Percentiles rank a stretch among this genome's conserved stretches.
phyloP scores from a whole-genome alignment of 176 grass and related monocot genomes.

The Hyparrhenia diplandra region DNA sequence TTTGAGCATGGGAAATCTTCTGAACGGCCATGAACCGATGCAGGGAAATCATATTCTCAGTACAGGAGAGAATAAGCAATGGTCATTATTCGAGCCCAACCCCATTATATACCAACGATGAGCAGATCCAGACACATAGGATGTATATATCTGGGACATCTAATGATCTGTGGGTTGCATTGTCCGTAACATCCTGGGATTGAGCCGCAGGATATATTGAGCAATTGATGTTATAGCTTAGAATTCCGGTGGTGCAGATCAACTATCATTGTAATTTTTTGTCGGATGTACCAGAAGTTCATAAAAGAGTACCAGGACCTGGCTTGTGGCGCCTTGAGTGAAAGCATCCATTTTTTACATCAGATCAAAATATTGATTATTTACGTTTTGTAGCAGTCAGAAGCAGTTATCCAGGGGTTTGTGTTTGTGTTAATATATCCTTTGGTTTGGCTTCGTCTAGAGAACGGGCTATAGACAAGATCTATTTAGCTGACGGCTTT shows the following conservation, averaged over 20 bases:
- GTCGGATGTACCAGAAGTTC: not conserved
- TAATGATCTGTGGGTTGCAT: conserved; percentile 83
- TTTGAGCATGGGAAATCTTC: conserved; percentile 98
- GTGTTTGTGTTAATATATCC: not conserved
- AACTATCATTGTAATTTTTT: not conserved
- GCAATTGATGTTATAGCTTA: not conserved
- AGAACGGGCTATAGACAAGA: not conserved
- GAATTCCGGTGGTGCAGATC: not conserved
- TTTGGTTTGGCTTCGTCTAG: not conserved
- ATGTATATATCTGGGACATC: conserved; percentile 96
- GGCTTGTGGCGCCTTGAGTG: not conserved
- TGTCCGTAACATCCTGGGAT: conserved; percentile 95
- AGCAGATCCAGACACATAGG: conserved; percentile 76
- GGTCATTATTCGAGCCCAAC: conserved; percentile 60
- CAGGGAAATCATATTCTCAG: conserved; percentile 84
- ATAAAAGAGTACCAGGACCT: not conserved
- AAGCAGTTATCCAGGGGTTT: not conserved
- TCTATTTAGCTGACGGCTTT: not conserved
- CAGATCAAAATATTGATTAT: not conserved
- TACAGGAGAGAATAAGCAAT: conserved; percentile 62
- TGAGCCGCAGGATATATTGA: conserved; percentile 21
- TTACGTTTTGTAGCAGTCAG: not conserved
- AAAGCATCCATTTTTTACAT: not conserved
- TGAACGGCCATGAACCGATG: conserved; percentile 91
- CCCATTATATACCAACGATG: conserved; percentile 43